Conservation (phyloP, 257 asterid genomes). For the Jacaranda mimosifolia region DNA sequence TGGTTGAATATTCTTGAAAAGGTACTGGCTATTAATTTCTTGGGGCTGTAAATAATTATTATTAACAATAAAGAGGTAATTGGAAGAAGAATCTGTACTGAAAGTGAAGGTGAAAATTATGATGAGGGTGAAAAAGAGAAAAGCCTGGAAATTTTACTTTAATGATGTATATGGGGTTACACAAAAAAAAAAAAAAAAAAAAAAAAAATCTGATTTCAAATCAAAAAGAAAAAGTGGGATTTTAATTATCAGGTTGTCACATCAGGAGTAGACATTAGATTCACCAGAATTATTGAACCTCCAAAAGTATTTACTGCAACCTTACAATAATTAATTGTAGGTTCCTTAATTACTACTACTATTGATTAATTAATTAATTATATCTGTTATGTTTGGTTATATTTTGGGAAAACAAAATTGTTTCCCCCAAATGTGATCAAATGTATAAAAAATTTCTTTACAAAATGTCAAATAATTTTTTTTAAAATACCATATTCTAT, state of each 20-base stretch:
- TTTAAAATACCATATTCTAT: too few species aligned
- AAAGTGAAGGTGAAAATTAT: not conserved
- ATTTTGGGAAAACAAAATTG: too few species aligned
- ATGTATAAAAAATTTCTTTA: too few species aligned
- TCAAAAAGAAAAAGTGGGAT: slow-evolving; percentile 27
- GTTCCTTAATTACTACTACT: not conserved
- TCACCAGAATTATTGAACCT: slow-evolving; percentile 38
- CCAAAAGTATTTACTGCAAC: slow-evolving; percentile 4
- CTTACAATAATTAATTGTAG: not conserved
- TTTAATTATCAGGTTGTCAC: slow-evolving; percentile 39
- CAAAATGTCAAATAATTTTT: too few species aligned
- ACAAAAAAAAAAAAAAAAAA: too few species aligned
- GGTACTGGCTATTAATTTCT: not conserved
- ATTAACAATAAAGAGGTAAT: not conserved
- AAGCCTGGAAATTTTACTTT: slow-evolving; percentile 35
- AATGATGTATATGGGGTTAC: slow-evolving; percentile 25
- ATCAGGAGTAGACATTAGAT: slow-evolving; percentile 48
- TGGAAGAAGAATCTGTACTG: not conserved
- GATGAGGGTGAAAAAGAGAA: not conserved
- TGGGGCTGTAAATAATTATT: slow-evolving; percentile 9
- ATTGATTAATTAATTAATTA: not conserved
- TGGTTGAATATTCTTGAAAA: not conserved
- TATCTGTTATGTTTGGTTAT: too few species aligned
- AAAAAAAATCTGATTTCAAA: slow-evolving; percentile 37
- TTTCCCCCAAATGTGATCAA: too few species aligned